phyloP scores from a whole-genome alignment of 2,329 filamentous ascomycete species.

The Ophiostoma ulmi region DNA sequence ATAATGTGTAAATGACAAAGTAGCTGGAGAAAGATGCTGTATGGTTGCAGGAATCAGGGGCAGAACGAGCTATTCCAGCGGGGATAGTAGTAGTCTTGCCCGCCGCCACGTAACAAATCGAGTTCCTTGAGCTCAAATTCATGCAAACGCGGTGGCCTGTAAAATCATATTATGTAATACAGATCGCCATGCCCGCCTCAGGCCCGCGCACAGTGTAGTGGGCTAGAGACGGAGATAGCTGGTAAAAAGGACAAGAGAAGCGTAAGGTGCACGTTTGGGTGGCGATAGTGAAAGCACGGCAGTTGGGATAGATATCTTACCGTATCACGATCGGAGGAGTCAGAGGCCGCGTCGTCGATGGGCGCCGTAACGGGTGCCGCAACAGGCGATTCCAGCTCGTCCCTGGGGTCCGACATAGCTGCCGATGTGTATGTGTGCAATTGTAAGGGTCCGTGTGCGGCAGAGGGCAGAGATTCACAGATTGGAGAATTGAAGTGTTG shows the following conservation, averaged over 20 bases:
- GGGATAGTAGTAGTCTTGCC: not conserved
- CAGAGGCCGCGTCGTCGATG: slow-evolving; percentile 15
- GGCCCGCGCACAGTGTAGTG: not conserved
- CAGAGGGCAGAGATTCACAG: not conserved
- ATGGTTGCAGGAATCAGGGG: not conserved
- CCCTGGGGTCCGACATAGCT: slow-evolving; percentile 25
- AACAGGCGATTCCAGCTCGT: slow-evolving; percentile 21
- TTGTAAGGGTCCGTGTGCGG: not conserved
- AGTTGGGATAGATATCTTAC: slow-evolving; percentile 19
- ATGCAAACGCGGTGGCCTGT: slow-evolving; percentile 18
- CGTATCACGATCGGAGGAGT: slow-evolving; percentile 26
- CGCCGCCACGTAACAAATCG: slow-evolving; percentile 12
- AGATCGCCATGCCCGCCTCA: slow-evolving; percentile 14
- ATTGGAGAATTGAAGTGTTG: not conserved
- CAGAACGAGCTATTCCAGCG: slow-evolving; percentile 3
- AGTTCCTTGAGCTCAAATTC: slow-evolving; percentile 12
- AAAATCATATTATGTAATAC: slow-evolving; percentile 17
- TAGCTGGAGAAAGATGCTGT: not conserved
- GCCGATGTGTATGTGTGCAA: not conserved
- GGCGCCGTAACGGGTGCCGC: slow-evolving; percentile 11
- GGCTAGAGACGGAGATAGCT: slow-evolving; percentile 10
- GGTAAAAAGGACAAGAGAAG: not conserved
- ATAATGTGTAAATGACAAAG: not conserved
- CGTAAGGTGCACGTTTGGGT: not conserved
- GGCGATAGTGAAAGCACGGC: not conserved